phyloP scores from a whole-genome alignment of 176 grass and related monocot genomes.

The Canna indica region DNA sequence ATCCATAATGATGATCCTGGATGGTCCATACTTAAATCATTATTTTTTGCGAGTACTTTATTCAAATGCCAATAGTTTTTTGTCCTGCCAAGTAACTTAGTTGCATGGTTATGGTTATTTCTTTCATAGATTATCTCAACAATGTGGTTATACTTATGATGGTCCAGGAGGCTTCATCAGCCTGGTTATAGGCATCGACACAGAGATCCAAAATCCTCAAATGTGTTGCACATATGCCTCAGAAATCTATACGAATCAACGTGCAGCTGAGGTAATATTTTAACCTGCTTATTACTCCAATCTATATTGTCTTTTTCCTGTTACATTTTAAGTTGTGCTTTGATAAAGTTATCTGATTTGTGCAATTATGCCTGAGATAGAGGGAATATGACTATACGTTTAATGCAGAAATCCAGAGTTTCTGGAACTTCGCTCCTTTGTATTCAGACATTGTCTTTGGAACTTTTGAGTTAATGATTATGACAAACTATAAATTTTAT shows the following conservation, averaged over 20 bases:
- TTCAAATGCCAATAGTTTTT: background rate
- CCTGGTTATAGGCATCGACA: slow-evolving; percentile 47
- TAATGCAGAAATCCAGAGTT: background rate
- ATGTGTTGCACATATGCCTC: slow-evolving; percentile 42
- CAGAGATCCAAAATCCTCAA: slow-evolving; percentile 39
- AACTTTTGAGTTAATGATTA: background rate
- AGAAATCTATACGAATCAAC: slow-evolving; percentile 48
- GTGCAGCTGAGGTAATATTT: slow-evolving; percentile 51
- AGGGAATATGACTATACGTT: background rate
- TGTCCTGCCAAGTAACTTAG: background rate
- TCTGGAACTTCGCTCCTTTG: background rate
- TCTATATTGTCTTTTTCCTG: background rate
- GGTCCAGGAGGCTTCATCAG: slow-evolving; percentile 28
- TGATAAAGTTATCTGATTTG: background rate
- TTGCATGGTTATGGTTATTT: background rate
- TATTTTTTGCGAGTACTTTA: too few species aligned
- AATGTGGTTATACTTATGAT: slow-evolving; percentile 14
- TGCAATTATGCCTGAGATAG: background rate
- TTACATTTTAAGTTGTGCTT: background rate
- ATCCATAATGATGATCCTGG: too few species aligned
- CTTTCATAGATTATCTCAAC: slow-evolving; percentile 2
- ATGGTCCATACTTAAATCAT: too few species aligned
- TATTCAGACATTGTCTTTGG: background rate
- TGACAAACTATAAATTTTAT: background rate
- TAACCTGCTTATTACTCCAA: slow-evolving; percentile 16